Evolutionary conservation across 2,329 filamentous ascomycete genomes (phyloP), one percentile per base, ranked within the genome.

Genomic region (Beauveria australis): DNA sequence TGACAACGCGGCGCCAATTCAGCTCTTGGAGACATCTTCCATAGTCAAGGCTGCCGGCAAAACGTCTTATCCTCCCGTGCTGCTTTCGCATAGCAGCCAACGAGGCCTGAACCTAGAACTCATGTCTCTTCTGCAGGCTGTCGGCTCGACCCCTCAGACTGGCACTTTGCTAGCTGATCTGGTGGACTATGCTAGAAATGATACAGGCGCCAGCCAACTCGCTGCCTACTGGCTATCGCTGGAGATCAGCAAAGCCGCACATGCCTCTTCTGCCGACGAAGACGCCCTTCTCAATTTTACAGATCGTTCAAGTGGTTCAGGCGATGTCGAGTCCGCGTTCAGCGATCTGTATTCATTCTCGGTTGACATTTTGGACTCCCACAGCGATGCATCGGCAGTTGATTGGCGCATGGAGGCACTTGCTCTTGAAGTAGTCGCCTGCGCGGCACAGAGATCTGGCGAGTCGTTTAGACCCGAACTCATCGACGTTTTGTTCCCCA

Each of bases 401-500:
- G 87, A 94, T 68, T 92, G 89, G 89, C 84, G 87, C 37, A 73
- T 91, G 22, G 83, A 89, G 70, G 89, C 91, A 1, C 80, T 97
- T 40, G 89, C 92, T 0, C 75, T 99, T 2, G 93, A 97, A 71
- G 83, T 88, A 2, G 79, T 92, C 7, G 87, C 92, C 0, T 83
- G 93, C 60, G 87, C 91, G 63, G 90, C 93, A 3, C 79, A 82
- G 28, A 83, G 83, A 19, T 78, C 89, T 43, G 81, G 84, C 22
- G 70, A 80, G 56, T 82, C 83, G 0, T 99, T 97, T 71, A 85
- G 89, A 3, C 83, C 86, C 3, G 93, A 97, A 70, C 81, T 99
- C 10, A 91, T 97, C 55, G 94, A 99, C 67, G 86, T 92, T 0
- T 77, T 99, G 14, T 99, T 96, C 71, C 92, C 94, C 0, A 81